These are phyloP conservation scores for Cladorrhinum samala DNA, from an alignment of 495 filamentous ascomycete species.

Conservation along the genomic window DNA sequence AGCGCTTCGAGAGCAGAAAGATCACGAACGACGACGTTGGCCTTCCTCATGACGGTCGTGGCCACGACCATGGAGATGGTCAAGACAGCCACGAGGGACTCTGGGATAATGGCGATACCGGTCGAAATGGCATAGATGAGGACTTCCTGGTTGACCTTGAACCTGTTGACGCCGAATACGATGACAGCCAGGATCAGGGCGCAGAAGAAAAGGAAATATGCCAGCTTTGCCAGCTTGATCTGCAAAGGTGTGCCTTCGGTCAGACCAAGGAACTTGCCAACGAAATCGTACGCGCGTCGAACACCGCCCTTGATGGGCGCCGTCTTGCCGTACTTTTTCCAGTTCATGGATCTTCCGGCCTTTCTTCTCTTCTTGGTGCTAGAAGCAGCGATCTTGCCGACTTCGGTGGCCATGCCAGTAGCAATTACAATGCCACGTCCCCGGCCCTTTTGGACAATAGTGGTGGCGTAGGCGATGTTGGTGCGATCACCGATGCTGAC, in stretches of 20 bases:
- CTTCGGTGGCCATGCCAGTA: constrained; percentile 78
- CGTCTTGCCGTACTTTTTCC: constrained; percentile 54
- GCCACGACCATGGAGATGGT: constrained; percentile 75
- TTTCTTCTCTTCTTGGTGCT: constrained; percentile 55
- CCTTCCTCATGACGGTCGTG: constrained; percentile 67
- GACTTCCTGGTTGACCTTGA: constrained; percentile 59
- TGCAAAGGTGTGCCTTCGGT: constrained; percentile 76
- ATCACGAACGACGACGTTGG: constrained; percentile 71
- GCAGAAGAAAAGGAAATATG: constrained; percentile 66
- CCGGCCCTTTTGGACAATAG: constrained; percentile 61
- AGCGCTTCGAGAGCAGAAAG: constrained; percentile 76
- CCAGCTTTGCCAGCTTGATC: constrained; percentile 71
- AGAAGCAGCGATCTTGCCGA: constrained; percentile 76
- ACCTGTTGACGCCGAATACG: constrained; percentile 72
- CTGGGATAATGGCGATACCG: constrained; percentile 67
- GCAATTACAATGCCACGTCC: constrained; percentile 58
- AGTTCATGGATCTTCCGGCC: constrained; percentile 55
- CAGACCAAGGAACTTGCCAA: constrained; percentile 66
- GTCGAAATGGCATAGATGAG: constrained; percentile 74
- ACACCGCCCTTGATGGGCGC: constrained; percentile 52
- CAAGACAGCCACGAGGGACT: constrained; percentile 62
- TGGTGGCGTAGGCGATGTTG: constrained; percentile 66
- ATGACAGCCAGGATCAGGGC: constrained; percentile 71
- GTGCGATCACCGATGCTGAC: constrained; percentile 57
- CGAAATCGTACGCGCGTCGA: constrained; percentile 55